Evolutionary conservation across 129 eudicot genomes (phyloP), one percentile per base, ranked within the genome.

Genomic region (Flaveria linearis): DNA sequence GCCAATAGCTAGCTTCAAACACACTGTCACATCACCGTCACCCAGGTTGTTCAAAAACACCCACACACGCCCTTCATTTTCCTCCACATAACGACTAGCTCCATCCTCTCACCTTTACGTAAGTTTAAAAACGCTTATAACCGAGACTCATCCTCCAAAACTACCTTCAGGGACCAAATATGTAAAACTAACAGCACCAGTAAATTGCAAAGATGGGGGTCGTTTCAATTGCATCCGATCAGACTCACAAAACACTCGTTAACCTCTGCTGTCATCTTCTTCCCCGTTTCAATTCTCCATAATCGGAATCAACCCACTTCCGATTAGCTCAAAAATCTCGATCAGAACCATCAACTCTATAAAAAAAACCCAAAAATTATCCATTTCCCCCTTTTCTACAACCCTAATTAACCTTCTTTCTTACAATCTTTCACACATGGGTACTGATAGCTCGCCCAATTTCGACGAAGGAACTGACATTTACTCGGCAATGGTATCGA

Each of bases 391-490:
- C 71, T 18, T 51, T 50, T 72, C 39, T 62, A 49, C 68, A 79
- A 79, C 83, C 78, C 83, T 79, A 76, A 50, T 79, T 49, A 25
- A 50, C 65, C 77, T 61, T 33, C 5, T 71, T 65, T 51, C 20
- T 16, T 49, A 71, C 71, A 76, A 70, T 70, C 28, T 78, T 71
- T 74, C 43, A 10, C 49, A 58, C 65, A 80, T 80, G 84, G 84
- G 68, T 80, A 80, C 75, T 74, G 84, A 80, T 74, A 80, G 71
- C 68, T 51, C 83, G 9, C 78, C 78, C 68, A 79, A 72, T 74
- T 80, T 80, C 49, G 84, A 74, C 36, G 80, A 74, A 13, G 84
- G 71, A 67, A 43, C 84, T 57, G 84, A 80, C 71, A 74, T 80
- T 56, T 80, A 67, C 69, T 80, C 80, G 13, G 76, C 84, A 7